These are phyloP conservation scores for Cercophora scortea DNA, from an alignment of 495 filamentous ascomycete genomes.

Conservation along the genomic window DNA sequence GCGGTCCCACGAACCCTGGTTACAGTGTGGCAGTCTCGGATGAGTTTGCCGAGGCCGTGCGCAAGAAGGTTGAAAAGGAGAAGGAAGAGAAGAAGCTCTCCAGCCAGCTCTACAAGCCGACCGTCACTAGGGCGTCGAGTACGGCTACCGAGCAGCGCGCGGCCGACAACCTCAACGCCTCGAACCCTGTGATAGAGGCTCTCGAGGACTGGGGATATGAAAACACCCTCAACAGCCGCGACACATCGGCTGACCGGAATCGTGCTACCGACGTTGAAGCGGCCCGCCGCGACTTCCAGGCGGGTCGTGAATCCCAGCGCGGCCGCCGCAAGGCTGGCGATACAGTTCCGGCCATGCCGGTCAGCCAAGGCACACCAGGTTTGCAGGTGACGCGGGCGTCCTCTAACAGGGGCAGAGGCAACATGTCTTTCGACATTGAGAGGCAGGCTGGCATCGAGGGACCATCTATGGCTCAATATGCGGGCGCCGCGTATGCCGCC, in stretches of 20 bases:
- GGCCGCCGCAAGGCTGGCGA: slow-evolving; percentile 39
- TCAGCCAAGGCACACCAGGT: slow-evolving; percentile 11
- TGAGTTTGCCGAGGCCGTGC: slow-evolving; percentile 49
- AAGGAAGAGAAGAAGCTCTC: slow-evolving; percentile 58
- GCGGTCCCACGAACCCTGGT: slow-evolving; percentile 59
- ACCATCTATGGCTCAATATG: slow-evolving; percentile 12
- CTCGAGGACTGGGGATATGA: slow-evolving; percentile 36
- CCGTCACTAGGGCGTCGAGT: slow-evolving; percentile 4
- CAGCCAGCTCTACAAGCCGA: slow-evolving; percentile 16
- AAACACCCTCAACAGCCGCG: slow-evolving; percentile 23
- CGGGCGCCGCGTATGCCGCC: slow-evolving; percentile 15
- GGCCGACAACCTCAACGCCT: slow-evolving; percentile 29
- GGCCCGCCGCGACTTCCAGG: slow-evolving; percentile 14
- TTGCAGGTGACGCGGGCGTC: slow-evolving; percentile 27
- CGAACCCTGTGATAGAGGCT: slow-evolving; percentile 26
- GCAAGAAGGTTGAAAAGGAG: slow-evolving; percentile 49
- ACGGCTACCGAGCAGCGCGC: slow-evolving; percentile 27
- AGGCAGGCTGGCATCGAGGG: slow-evolving; percentile 14
- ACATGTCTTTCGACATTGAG: slow-evolving; percentile 23
- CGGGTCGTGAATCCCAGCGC: slow-evolving; percentile 31
- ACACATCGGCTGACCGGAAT: slow-evolving; percentile 20
- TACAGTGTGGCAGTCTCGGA: slow-evolving; percentile 70
- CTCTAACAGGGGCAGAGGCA: slow-evolving; percentile 2
- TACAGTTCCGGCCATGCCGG: slow-evolving; percentile 19
- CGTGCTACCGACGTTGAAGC: slow-evolving; percentile 18